These are phyloP conservation scores for Paramecium primaurelia DNA, from an alignment of 73 alveolate species.

Conservation along the genomic window DNA sequence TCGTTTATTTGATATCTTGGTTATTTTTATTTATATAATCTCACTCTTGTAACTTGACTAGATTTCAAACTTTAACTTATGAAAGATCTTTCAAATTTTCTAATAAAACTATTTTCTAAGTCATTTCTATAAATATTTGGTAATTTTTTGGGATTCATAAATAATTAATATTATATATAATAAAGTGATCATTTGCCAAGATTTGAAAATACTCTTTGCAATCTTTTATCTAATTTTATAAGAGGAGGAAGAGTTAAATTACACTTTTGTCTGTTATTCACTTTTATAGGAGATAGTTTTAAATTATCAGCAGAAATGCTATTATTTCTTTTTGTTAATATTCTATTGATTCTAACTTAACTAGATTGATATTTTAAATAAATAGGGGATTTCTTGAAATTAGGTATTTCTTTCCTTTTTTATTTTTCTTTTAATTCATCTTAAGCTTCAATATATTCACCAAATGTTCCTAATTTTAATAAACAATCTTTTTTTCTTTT, in stretches of 20 bases:
- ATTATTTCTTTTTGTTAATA: not conserved
- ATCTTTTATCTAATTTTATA: not conserved
- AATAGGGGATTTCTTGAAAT: not conserved
- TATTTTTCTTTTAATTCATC: not conserved
- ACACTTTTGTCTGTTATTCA: not conserved
- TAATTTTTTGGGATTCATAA: not conserved
- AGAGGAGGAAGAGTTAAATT: not conserved
- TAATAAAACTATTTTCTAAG: not conserved
- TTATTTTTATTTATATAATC: not conserved
- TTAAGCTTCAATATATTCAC: not conserved
- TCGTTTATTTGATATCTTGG: not conserved
- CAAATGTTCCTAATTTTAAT: not conserved
- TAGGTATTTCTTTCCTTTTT: not conserved
- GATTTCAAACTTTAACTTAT: not conserved
- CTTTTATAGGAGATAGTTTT: not conserved
- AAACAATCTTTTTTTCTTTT: not conserved
- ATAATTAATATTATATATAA: not conserved
- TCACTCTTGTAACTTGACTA: not conserved
- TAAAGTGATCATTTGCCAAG: not conserved
- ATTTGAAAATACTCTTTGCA: not conserved
- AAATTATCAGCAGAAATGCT: not conserved
- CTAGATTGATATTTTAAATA: not conserved
- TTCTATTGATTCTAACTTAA: not conserved
- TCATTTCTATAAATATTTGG: not conserved
- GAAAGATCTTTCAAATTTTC: not conserved